Percentiles rank a stretch among this genome's conserved stretches.
These are phyloP conservation scores for Aegle marmelos DNA, from an alignment of 345 rosid species.

Conservation along the genomic window DNA sequence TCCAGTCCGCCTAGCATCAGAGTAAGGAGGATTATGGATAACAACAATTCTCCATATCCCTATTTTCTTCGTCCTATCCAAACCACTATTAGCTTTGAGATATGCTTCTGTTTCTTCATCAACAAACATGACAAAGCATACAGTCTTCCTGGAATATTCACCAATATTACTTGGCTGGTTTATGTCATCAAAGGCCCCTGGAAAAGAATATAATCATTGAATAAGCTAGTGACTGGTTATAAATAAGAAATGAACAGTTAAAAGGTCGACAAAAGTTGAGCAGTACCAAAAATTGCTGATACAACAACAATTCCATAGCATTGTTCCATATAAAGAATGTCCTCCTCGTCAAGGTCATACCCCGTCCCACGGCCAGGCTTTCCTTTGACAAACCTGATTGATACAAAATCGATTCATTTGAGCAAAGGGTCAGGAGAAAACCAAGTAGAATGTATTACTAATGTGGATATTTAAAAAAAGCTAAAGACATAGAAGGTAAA, in stretches of 20 bases:
- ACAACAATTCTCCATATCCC: slow-evolving; percentile 95
- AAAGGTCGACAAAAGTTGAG: slow-evolving; percentile 14
- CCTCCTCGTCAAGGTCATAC: slow-evolving; percentile 78
- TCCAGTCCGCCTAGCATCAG: slow-evolving; percentile 90
- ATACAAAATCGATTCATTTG: slow-evolving; percentile 1
- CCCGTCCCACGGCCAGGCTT: slow-evolving; percentile 80
- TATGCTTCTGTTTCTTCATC: slow-evolving; percentile 91
- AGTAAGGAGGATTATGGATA: slow-evolving; percentile 80
- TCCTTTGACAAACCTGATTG: slow-evolving; percentile 80
- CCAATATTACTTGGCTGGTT: slow-evolving; percentile 85
- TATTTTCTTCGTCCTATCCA: slow-evolving; percentile 49
- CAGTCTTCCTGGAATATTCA: slow-evolving; percentile 65
- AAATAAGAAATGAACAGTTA: slow-evolving; percentile 6
- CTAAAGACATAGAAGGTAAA: background rate
- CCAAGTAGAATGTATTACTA: background rate
- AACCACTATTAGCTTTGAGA: slow-evolving; percentile 59
- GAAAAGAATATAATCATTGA: slow-evolving; percentile 10
- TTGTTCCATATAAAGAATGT: slow-evolving; percentile 85
- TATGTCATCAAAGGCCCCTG: slow-evolving; percentile 92
- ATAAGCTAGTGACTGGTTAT: slow-evolving; percentile 19
- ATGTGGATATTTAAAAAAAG: background rate
- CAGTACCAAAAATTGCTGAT: slow-evolving; percentile 91
- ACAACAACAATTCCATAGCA: slow-evolving; percentile 90
- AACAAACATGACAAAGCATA: slow-evolving; percentile 93
- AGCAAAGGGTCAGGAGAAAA: slow-evolving; percentile 1